Evolutionary conservation across 345 rosid genomes (phyloP), one percentile per base, ranked within the genome.

Genomic region (Rhizophora apiculata): DNA sequence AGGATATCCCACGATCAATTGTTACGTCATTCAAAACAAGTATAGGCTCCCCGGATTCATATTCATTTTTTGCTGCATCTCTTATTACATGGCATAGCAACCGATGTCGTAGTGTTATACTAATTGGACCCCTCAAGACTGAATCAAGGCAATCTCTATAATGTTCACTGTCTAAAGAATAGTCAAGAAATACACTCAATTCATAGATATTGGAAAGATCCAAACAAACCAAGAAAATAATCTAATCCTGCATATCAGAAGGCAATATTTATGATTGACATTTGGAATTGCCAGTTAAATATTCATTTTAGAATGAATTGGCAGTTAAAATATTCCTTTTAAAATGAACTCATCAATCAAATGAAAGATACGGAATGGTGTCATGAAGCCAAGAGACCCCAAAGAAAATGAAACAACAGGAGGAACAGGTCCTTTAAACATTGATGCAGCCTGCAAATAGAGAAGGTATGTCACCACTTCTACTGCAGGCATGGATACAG

Each of bases 341-440:
- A 65, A 53, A 20, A 20, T 20, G 68, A 52, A 51, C 43, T 43
- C 3, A 56, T 53, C 26, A 37, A 37, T 30, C 22, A 43, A 53
- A 55, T 43, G 18, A 74, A 87, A 96, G 97, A 92, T 96, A 96
- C 99, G 80, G 75, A 92, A 96, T 70, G 98, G 97, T 46, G 99
- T 96, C 99, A 96, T 96, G 75, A 96, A 96, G 79, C 99, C 99
- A 63, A 96, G 84, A 76, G 99, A 96, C 66, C 99, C 99, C 70
- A 92, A 78, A 37, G 99, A 89, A 81, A 92, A 96, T 55, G 99
- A 91, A 68, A 92, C 99, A 60, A 90, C 78, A 4, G 97, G 98
- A 77, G 99, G 99, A 84, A 90, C 99, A 8, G 98, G 96, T 69
- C 98, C 99, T 76, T 89, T 96, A 82, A 96, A 96, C 89, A 89